Percentiles rank a stretch among this genome's conserved stretches.
Conservation (phyloP, 2,329 filamentous ascomycete species). For the Scedosporium dehoogii region DNA sequence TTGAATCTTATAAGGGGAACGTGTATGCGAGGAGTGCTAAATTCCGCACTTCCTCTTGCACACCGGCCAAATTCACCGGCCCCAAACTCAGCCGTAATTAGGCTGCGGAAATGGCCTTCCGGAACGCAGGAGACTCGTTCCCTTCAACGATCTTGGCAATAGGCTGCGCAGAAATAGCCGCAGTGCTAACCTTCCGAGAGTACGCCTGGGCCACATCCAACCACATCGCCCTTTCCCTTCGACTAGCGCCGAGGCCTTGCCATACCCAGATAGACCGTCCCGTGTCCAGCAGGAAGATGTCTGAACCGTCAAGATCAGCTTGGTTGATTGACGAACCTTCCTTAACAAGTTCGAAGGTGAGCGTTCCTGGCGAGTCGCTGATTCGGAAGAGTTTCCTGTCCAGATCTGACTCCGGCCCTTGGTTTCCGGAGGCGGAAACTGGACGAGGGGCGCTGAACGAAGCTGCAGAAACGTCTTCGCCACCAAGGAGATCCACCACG, state of each 20-base stretch:
- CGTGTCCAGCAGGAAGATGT: constrained; percentile 55
- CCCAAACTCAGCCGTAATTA: no score
- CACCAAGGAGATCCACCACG: constrained; percentile 47
- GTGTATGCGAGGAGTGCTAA: no score
- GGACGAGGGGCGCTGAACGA: constrained; percentile 1
- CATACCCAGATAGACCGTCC: constrained; percentile 54
- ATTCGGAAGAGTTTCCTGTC: constrained; percentile 46
- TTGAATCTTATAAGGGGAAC: no score
- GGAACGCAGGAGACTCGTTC: constrained; percentile 42
- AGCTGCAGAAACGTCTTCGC: constrained; percentile 20
- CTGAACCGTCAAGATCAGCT: constrained; percentile 44
- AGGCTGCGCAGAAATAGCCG: constrained; percentile 17
- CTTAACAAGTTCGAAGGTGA: constrained; percentile 49
- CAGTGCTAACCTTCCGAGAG: constrained; percentile 21
- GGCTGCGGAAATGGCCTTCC: constrained; percentile 29
- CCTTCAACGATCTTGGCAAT: constrained; percentile 49
- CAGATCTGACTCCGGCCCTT: constrained; percentile 10
- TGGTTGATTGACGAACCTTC: constrained; percentile 35
- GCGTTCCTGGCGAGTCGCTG: constrained; percentile 48
- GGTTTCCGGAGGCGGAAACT: background rate
- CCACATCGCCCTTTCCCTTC: constrained; percentile 50
- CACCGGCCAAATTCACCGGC: no score
- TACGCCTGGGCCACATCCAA: constrained; percentile 49
- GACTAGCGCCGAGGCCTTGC: constrained; percentile 50
- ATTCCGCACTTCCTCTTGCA: no score